Evolutionary conservation across 768 basidiomycete species (phyloP).

Genomic region (Amanita fuliginea): DNA sequence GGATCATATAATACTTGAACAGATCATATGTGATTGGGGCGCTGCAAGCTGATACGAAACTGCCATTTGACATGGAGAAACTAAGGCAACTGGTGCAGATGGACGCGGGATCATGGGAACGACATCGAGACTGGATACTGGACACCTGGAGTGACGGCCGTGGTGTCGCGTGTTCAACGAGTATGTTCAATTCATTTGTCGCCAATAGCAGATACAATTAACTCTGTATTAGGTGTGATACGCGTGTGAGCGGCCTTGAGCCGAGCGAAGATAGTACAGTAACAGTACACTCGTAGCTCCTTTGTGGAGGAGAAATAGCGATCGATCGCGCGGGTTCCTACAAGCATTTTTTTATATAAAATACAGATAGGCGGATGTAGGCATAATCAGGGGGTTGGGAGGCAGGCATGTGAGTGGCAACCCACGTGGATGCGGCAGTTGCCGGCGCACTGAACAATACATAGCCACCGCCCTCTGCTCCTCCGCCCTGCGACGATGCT

Average conservation of each 20-base stretch:
- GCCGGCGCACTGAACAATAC: background rate
- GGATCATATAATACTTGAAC: background rate
- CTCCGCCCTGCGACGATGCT: conserved; percentile 6
- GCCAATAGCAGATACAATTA: background rate
- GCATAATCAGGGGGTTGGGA: background rate
- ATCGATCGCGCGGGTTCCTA: too few species aligned
- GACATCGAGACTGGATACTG: conserved; percentile 18
- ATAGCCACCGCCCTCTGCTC: conserved; percentile 5
- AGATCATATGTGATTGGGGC: conserved; percentile 23
- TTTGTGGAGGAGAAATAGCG: too few species aligned
- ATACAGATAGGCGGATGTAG: background rate
- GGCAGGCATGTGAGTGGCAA: background rate
- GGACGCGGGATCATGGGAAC: conserved; percentile 19
- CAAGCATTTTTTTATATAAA: too few species aligned
- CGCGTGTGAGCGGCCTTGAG: too few species aligned
- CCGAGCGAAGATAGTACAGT: too few species aligned
- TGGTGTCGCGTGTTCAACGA: background rate
- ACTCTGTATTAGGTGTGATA: too few species aligned
- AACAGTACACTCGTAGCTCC: too few species aligned
- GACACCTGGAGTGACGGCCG: background rate
- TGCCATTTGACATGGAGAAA: conserved; percentile 18
- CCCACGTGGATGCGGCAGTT: conserved; percentile 1
- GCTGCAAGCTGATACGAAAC: conserved; percentile 15
- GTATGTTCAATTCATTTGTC: background rate
- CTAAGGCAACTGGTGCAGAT: conserved; percentile 20